These are phyloP conservation scores for Lentinula detonsa DNA, from an alignment of 768 basidiomycete genomes.

Conservation along the genomic window DNA sequence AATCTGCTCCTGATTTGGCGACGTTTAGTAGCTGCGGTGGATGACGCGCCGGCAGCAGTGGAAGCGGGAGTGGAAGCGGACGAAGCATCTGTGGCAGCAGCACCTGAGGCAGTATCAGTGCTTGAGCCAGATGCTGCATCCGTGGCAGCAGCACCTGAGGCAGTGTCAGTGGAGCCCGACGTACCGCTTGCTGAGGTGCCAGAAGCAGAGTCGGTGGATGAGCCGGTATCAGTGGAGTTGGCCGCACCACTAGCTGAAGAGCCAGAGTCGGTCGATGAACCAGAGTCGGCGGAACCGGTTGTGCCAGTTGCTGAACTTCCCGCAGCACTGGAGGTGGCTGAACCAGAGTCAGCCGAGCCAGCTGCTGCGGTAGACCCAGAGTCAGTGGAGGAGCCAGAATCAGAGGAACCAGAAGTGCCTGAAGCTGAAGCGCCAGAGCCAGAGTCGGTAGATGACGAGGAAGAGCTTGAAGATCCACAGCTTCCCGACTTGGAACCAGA, in stretches of 20 bases:
- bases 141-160: neutral
- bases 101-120: neutral
- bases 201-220: neutral
- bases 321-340: neutral
- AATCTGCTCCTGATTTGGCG: neutral
- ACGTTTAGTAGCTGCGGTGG: neutral
- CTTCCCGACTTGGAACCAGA: neutral
- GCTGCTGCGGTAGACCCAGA: neutral
- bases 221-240: neutral
- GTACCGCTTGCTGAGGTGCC: neutral
- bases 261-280: neutral
- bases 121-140: neutral
- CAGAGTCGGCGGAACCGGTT: neutral
- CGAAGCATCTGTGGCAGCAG: neutral
- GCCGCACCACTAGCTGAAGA: neutral
- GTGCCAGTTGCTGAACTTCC: neutral
- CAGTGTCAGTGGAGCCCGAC: neutral
- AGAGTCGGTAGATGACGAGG: neutral
- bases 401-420: too few relatives aligned
- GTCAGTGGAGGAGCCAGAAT: neutral
- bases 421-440: neutral
- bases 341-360: neutral
- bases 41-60: neutral
- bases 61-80: neutral
- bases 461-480: neutral